Percentiles rank a stretch among this genome's conserved stretches.
These are phyloP conservation scores for Hirschfeldia incana DNA, from an alignment of 345 rosid genomes.

Conservation along the genomic window DNA sequence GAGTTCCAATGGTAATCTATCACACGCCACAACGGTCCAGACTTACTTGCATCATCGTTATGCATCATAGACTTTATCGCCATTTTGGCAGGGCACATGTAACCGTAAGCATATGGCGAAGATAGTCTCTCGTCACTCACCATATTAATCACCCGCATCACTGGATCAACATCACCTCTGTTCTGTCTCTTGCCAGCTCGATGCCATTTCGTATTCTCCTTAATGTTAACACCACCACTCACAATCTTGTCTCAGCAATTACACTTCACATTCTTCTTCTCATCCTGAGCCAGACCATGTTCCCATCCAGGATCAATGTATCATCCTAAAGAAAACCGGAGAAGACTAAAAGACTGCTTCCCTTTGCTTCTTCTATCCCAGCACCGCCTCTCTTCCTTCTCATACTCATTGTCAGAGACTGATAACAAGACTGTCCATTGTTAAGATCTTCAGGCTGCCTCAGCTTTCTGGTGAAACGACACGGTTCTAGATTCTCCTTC, in stretches of 20 bases:
- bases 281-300: too few species aligned
- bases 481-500: conserved; percentile 69
- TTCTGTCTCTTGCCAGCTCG: too few species aligned
- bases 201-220: not conserved
- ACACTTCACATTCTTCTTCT: too few species aligned
- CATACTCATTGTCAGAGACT: conserved; percentile 40
- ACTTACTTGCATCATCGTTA: conserved; percentile 62
- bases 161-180: not conserved
- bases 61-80: conserved; percentile 62
- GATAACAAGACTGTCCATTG: conserved; percentile 43
- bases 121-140: conserved; percentile 1
- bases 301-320: too few species aligned
- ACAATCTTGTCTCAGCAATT: too few species aligned
- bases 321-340: not conserved
- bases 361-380: conserved; percentile 56
- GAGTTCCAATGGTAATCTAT: conserved; percentile 75
- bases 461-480: conserved; percentile 56
- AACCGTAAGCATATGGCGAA: not conserved
- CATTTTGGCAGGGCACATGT: too few species aligned
- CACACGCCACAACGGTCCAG: conserved; percentile 75
- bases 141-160: not conserved
- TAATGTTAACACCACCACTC: too few species aligned
- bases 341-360: conserved; percentile 49
- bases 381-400: conserved; percentile 24
- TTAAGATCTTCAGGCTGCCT: conserved; percentile 44